A percentile compares a stretch with the other conserved stretches of the same genome.
Evolutionary conservation across 495 filamentous ascomycete species (phyloP).

Genomic region (Xylona heveae): DNA sequence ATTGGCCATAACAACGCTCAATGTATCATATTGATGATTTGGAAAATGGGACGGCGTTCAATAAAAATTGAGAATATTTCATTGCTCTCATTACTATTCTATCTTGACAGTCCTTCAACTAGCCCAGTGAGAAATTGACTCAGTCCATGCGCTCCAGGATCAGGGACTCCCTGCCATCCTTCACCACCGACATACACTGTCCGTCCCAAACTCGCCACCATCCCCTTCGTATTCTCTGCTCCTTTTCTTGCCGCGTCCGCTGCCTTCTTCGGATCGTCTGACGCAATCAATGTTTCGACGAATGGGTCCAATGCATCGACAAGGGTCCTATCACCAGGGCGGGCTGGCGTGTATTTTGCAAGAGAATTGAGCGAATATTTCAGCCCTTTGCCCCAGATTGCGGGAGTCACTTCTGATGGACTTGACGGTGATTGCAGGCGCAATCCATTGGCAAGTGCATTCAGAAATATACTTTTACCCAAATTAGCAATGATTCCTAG

Average conservation of each 20-base stretch:
- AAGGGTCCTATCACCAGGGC: conserved; percentile 72
- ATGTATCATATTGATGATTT: background rate
- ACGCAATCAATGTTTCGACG: conserved; percentile 41
- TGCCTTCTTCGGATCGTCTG: conserved; percentile 42
- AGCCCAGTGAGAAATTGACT: conserved; percentile 63
- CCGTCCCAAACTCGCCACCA: conserved; percentile 74
- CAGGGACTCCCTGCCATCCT: conserved; percentile 59
- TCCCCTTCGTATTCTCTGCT: conserved; percentile 68
- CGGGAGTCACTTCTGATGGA: conserved; percentile 23
- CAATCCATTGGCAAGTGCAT: conserved; percentile 61
- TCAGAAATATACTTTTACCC: conserved; percentile 82
- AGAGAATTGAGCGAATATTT: conserved; percentile 47
- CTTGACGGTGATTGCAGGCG: conserved; percentile 28
- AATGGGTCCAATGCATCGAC: conserved; percentile 84
- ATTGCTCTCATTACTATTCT: background rate
- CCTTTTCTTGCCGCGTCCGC: conserved; percentile 54
- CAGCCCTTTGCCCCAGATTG: conserved; percentile 58
- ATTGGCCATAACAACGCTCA: background rate
- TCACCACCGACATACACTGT: conserved; percentile 85
- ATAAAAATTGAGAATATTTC: background rate
- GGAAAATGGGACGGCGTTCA: background rate
- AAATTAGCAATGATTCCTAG: too few species aligned
- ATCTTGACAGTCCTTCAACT: conserved; percentile 26
- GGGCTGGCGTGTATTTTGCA: conserved; percentile 71
- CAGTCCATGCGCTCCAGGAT: conserved; percentile 79